Evolutionary conservation across 495 filamentous ascomycete species (phyloP).

Genomic region (Xylaria grammica): DNA sequence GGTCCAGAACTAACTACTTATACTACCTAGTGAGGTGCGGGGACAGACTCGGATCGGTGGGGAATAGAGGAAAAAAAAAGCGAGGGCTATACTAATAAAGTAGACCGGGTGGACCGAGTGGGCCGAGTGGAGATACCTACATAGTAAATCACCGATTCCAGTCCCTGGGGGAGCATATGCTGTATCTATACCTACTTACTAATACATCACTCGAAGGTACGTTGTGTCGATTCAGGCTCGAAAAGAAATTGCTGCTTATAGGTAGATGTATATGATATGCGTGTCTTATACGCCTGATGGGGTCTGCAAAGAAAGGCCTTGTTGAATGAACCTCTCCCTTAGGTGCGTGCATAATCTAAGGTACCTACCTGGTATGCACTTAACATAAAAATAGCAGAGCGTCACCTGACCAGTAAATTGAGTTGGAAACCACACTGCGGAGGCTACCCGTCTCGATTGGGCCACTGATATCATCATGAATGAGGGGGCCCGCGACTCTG

Average conservation of each 20-base stretch:
- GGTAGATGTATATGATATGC: no score
- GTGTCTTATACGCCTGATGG: no score
- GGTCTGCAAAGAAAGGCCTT: no score
- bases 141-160: no score
- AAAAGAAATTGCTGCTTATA: no score
- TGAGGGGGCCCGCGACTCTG: neutral
- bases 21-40: constrained; percentile 13
- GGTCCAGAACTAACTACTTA: constrained; percentile 5
- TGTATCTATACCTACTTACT: no score
- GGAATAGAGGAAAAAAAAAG: neutral
- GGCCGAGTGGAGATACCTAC: no score
- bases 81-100: neutral
- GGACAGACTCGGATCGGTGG: constrained; percentile 5
- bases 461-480: neutral
- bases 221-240: no score
- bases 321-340: no score
- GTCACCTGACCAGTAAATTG: constrained; percentile 21
- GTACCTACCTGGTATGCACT: neutral
- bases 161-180: no score
- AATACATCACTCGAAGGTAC: no score
- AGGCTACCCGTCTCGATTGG: constrained; percentile 14
- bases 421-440: constrained; percentile 20
- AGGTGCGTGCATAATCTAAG: no score
- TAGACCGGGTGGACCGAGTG: neutral
- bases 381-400: constrained; percentile 17